Base-by-base conservation (phyloP, 352 stramenopile genomes). In the Phytophthora tentaculata region DNA sequence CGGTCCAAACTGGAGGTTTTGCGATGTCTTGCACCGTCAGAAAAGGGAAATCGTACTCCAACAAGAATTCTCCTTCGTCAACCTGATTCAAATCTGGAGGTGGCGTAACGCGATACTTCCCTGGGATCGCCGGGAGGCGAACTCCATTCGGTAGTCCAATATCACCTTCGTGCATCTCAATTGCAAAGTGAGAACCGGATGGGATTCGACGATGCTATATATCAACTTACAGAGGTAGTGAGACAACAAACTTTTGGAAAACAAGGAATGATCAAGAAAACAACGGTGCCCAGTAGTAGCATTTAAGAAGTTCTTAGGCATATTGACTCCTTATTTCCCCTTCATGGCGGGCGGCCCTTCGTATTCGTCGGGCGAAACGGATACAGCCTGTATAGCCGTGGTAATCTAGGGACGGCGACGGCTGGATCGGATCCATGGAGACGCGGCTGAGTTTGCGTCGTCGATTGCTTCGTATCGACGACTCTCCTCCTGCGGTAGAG, bases 391-490 rank as follows among this genome's bases (percentile, higher is more conserved):
- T 24, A 24, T 24, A 22, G 13, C 39, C 19, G 10, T 45, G 39
- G 39, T n/a, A 22, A 20, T 45, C 10, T 45, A 10, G 13, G 13
- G 20, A n/a, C n/a, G 39, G 8, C 20, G 20, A 32, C 5, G 2
- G 37, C 32, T 29, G 5, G 14, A 37, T 43, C 23, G 5, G 22
- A 14, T 29, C 28, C 32, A 71, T 76, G 68, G 68, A 76, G 63
- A 73, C 68, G n/a, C 63, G 68, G 5, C 47, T 76, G 53, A 72
- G 68, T 39, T 45, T 76, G 52, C 62, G 68, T 0, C 37, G 39
- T 22, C 68, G 68, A 37, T 23, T 74, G 61, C 67, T 70, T 67
- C 67, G 77, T 45, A 84, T 89, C 53, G 59, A 78, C 3, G 63
- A 75, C 12, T 64, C 10, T 39, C 32, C 10, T 39, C 7, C 32